A percentile compares a stretch with the other conserved stretches of the same genome.
phyloP scores from a whole-genome alignment of 2,329 filamentous ascomycete species.

The Fulvia fulva region DNA sequence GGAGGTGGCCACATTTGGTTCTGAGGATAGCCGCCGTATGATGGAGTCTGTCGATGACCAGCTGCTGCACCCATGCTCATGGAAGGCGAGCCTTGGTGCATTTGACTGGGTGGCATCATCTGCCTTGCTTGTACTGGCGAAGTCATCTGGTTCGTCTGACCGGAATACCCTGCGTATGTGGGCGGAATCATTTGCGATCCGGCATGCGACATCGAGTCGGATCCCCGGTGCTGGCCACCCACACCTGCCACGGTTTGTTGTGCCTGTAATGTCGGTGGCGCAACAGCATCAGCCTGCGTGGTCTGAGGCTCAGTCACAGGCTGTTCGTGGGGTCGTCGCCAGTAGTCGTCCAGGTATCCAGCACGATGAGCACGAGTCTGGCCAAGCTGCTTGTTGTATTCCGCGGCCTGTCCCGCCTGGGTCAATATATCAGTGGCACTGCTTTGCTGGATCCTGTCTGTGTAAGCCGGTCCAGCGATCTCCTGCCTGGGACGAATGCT shows the following conservation, averaged over 20 bases:
- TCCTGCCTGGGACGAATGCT: slow-evolving; percentile 83
- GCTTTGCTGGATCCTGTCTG: slow-evolving; percentile 76
- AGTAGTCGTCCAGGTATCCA: slow-evolving; percentile 76
- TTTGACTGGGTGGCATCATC: slow-evolving; percentile 50
- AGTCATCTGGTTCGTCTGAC: slow-evolving; percentile 69
- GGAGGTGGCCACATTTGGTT: slow-evolving; percentile 49
- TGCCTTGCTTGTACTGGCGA: slow-evolving; percentile 69
- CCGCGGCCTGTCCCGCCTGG: slow-evolving; percentile 82
- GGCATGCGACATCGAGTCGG: slow-evolving; percentile 54
- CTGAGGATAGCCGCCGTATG: slow-evolving; percentile 42
- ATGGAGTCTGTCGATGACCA: slow-evolving; percentile 40
- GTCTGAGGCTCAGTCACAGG: slow-evolving; percentile 50
- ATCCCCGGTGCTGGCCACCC: slow-evolving; percentile 54
- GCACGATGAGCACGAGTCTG: slow-evolving; percentile 73
- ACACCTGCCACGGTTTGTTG: slow-evolving; percentile 42
- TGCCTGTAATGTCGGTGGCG: slow-evolving; percentile 45
- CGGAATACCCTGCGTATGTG: slow-evolving; percentile 67
- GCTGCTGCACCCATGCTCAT: slow-evolving; percentile 40
- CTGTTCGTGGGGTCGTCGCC: slow-evolving; percentile 74
- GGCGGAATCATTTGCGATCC: slow-evolving; percentile 52
- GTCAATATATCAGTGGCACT: slow-evolving; percentile 74
- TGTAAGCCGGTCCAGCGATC: slow-evolving; percentile 79
- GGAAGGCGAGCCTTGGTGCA: slow-evolving; percentile 64
- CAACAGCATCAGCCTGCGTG: slow-evolving; percentile 36
- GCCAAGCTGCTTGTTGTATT: slow-evolving; percentile 82